Base-by-base conservation (phyloP, 331 rosid genomes). In the Rhamnella rubrinervis region DNA sequence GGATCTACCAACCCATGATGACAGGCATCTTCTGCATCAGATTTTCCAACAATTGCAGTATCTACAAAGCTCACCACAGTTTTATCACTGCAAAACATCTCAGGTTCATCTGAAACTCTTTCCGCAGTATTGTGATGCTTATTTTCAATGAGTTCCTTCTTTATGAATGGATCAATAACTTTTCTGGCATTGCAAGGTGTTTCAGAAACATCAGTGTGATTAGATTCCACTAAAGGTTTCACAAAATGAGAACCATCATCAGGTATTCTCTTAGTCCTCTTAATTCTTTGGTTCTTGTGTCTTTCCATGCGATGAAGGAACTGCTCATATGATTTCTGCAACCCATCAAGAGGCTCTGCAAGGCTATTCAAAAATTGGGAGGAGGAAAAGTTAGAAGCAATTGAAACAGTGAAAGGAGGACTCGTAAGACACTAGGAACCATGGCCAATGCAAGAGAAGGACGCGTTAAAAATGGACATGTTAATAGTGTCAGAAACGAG, bases 1-100 rank as follows among this genome's bases (percentile, higher is more conserved):
- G 98, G 98, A 77, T 93, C 98, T 49, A 91, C 91, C 74, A 91
- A 72, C 56, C 97, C 97, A 70, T 87, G 92, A 73, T 93, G 98
- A 69, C 97, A 83, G 50, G 92, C 96, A 83, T 91, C 83, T 84
- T 93, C 98, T 60, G 88, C 87, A 78, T 74, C 95, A 63, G 95
- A 85, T 72, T 80, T 88, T 25, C 96, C 95, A 49, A 77, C 90
- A 73, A 93, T 80, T 71, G 96, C 89, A 62, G 87, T 82, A 78
- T 74, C 95, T 68, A 81, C 95, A 88, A 91, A 93, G 77, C 84
- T 93, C 69, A 35, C 87, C 44, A 85, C 85, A 41, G 82, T 85
- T 14, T 92, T 84, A 52, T 90, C 98, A 35, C 87, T 77, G 40
- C 72, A 69, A 71, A 84, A 40, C 71, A 70, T 81, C 61, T 59